Conservation (phyloP, 345 rosid genomes). For the Populus nigra region DNA sequence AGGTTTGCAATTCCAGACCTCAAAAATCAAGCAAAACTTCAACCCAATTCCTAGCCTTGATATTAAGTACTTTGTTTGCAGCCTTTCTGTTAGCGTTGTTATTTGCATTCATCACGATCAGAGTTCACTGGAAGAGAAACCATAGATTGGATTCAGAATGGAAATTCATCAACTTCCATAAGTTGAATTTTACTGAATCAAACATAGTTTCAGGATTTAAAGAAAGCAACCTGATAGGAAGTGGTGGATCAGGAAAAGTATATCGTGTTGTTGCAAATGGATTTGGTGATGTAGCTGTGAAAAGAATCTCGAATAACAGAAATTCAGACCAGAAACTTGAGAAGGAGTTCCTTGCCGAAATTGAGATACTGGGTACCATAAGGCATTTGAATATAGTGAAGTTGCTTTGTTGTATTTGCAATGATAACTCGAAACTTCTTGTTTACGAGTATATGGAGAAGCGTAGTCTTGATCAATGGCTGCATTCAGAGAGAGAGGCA, state of each 20-base stretch:
- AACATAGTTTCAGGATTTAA: constrained; percentile 16
- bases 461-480: constrained; percentile 24
- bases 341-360: constrained; percentile 24
- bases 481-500: constrained; percentile 9
- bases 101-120: constrained; percentile 14
- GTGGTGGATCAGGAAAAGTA: constrained; percentile 31
- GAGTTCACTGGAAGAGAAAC: constrained; percentile 27
- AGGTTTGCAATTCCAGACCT: constrained; percentile 23
- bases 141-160: constrained; percentile 1
- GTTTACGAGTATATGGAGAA: constrained; percentile 27
- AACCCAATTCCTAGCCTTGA: constrained; percentile 17
- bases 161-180: constrained; percentile 17
- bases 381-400: constrained; percentile 34
- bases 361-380: constrained; percentile 19
- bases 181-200: constrained; percentile 12
- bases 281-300: constrained; percentile 27
- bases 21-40: constrained; percentile 16
- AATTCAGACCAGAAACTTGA: constrained; percentile 17
- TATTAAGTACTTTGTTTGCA: constrained; percentile 3
- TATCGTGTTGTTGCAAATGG: not conserved
- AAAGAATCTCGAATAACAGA: constrained; percentile 28
- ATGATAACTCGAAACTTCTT: constrained; percentile 17
- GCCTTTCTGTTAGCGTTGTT: constrained; percentile 18
- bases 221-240: constrained; percentile 22
- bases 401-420: constrained; percentile 26